Conservation (phyloP, 305 asterid genomes). For the Fraxinus velutina region DNA sequence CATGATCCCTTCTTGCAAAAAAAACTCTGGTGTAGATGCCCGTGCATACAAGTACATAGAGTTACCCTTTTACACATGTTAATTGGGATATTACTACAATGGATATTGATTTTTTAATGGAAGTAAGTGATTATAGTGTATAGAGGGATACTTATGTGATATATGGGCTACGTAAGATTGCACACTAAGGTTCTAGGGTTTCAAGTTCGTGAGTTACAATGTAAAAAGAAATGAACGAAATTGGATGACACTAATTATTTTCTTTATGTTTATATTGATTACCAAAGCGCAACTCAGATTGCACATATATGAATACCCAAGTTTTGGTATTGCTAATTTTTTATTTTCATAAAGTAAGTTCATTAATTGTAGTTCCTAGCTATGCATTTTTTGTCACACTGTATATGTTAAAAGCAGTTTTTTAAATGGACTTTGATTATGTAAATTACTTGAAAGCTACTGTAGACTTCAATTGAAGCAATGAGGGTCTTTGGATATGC, state of each 20-base stretch:
- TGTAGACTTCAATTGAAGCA: background rate
- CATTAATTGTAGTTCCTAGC: background rate
- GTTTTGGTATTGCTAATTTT: no score
- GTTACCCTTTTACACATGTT: background rate
- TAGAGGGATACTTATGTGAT: background rate
- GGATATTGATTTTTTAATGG: background rate
- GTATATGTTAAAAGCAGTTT: background rate
- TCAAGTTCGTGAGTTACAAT: no score
- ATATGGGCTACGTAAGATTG: background rate
- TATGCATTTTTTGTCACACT: background rate
- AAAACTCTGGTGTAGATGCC: constrained; percentile 72
- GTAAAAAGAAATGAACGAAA: no score
- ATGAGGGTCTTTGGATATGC: background rate
- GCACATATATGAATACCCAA: no score
- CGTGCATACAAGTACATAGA: constrained; percentile 69
- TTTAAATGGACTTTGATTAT: background rate
- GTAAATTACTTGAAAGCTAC: background rate
- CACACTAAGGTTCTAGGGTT: no score
- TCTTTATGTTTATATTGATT: no score
- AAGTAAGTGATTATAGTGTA: background rate
- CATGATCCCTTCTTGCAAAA: constrained; percentile 47
- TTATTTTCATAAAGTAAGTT: background rate
- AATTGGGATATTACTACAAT: background rate
- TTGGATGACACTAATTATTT: no score
- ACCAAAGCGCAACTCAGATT: no score